Percentiles rank a stretch among this genome's conserved stretches.
Evolutionary conservation across 345 rosid genomes (phyloP).

Genomic region (Citrus sp.): DNA sequence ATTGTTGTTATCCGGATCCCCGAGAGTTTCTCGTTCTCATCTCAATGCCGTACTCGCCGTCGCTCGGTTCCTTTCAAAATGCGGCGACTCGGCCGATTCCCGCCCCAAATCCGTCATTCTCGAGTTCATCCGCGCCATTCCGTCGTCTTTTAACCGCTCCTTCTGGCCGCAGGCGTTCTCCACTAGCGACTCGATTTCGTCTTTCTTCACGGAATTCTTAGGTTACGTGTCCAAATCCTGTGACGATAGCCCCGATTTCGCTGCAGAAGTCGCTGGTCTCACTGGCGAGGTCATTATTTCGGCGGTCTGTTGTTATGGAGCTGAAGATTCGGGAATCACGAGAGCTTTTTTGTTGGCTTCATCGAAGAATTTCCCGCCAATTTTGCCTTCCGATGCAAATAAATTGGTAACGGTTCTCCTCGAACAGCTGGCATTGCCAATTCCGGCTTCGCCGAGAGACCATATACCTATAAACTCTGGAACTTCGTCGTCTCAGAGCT

Average conservation of each 20-base stretch:
- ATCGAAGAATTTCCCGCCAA: conserved; percentile 66
- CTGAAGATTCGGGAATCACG: conserved; percentile 43
- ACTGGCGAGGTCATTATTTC: conserved; percentile 62
- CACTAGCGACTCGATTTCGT: conserved; percentile 44
- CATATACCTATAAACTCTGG: conserved; percentile 44
- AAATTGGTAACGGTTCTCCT: conserved; percentile 57
- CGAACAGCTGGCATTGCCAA: conserved; percentile 53
- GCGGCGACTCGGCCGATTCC: conserved; percentile 42
- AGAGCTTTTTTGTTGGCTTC: conserved; percentile 71
- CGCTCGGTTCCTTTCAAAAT: conserved; percentile 67
- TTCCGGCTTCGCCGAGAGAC: conserved; percentile 44
- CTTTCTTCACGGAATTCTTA: conserved; percentile 66
- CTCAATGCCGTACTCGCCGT: conserved; percentile 88
- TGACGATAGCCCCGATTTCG: conserved; percentile 54
- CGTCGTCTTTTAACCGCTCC: conserved; percentile 62
- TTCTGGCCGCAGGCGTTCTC: conserved; percentile 88
- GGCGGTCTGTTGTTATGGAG: conserved; percentile 31
- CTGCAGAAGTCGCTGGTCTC: conserved; percentile 57
- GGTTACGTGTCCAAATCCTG: conserved; percentile 51
- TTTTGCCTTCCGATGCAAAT: conserved; percentile 64
- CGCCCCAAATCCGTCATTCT: conserved; percentile 56
- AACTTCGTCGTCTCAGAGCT: conserved; percentile 65
- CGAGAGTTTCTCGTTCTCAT: conserved; percentile 78
- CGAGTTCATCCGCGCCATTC: conserved; percentile 68
- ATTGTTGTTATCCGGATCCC: conserved; percentile 52